phyloP scores from a whole-genome alignment of 2,329 filamentous ascomycete genomes.

The Colletotrichum spaethianum region DNA sequence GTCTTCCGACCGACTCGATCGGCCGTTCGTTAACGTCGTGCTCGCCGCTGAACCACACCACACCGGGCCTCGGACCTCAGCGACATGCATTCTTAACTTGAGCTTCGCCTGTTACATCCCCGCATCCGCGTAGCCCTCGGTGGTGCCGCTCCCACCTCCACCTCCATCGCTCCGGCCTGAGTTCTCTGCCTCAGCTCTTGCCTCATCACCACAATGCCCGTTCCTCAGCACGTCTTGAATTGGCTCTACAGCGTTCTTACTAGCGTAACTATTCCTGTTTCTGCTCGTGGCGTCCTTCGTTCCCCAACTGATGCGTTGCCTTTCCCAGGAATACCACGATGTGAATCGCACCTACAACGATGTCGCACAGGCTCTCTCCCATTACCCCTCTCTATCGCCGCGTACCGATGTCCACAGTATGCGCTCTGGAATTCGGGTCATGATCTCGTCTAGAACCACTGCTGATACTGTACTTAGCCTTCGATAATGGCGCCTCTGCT shows the following conservation, averaged over 20 bases:
- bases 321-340: constrained; percentile 87
- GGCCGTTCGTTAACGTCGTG: background rate
- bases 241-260: constrained; percentile 95
- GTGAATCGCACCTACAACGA: constrained; percentile 94
- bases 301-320: constrained; percentile 23
- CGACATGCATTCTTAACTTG: constrained; percentile 14
- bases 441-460: constrained; percentile 12
- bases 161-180: background rate
- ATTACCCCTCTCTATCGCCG: constrained; percentile 84
- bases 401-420: constrained; percentile 96
- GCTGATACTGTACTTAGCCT: constrained; percentile 70
- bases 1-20: background rate
- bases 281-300: background rate
- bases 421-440: constrained; percentile 46
- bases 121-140: background rate
- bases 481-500: constrained; percentile 88
- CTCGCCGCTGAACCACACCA: constrained; percentile 3
- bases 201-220: constrained; percentile 66
- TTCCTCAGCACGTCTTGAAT: constrained; percentile 91
- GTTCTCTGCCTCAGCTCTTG: background rate
- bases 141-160: background rate
- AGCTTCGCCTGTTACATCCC: background rate
- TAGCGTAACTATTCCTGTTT: constrained; percentile 65
- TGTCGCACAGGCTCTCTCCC: constrained; percentile 84
- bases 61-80: background rate